A percentile compares a stretch with the other conserved stretches of the same genome.
Conservation (phyloP, 257 asterid species). For the Jasminum sambac region DNA sequence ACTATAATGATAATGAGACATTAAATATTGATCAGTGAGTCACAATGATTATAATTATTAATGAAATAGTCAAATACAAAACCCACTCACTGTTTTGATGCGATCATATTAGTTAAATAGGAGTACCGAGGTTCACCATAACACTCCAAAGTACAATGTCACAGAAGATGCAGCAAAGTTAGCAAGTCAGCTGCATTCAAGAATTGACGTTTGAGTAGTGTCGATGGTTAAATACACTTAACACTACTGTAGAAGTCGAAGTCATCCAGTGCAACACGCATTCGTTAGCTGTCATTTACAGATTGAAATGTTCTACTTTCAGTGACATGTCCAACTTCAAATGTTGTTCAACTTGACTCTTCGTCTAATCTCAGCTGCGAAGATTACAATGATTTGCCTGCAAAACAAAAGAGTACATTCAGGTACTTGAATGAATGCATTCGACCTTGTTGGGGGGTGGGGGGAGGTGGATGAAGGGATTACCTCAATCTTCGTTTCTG, state of each 20-base stretch:
- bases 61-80: too few relatives aligned
- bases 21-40: too few relatives aligned
- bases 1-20: too few relatives aligned
- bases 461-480: neutral
- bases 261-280: neutral
- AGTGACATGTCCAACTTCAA: neutral
- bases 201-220: neutral
- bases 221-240: neutral
- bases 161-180: neutral
- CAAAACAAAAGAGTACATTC: neutral
- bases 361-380: neutral
- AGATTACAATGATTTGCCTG: neutral
- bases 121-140: neutral
- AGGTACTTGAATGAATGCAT: neutral
- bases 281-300: neutral
- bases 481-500: constrained; percentile 47
- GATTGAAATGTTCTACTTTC: neutral
- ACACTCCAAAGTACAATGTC: neutral
- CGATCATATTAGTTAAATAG: too few relatives aligned
- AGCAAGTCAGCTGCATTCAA: constrained; percentile 1
- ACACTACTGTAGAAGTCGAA: neutral
- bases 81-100: too few relatives aligned
- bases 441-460: neutral
- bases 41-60: too few relatives aligned
- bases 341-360: neutral